Conservation (phyloP, 768 basidiomycete species). For the Pleurotus sapidus region DNA sequence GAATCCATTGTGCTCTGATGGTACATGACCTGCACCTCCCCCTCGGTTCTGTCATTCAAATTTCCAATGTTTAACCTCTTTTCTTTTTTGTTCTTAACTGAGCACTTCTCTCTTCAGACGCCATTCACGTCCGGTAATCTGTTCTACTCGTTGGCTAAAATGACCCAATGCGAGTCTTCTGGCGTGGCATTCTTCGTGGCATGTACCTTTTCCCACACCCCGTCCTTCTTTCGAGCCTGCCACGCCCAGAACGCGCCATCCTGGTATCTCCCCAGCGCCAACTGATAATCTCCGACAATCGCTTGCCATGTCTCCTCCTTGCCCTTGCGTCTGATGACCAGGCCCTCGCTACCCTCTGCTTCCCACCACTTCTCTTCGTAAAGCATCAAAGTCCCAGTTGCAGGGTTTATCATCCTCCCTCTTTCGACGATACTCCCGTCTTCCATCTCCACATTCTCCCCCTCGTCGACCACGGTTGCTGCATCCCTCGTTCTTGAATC, state of each 20-base stretch:
- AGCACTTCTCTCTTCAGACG: no score
- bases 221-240: conserved; percentile 11
- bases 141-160: no score
- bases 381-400: conserved; percentile 19
- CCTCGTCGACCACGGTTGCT: conserved; percentile 20
- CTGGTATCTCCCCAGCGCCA: conserved; percentile 11
- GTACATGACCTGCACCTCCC: no score
- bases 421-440: conserved; percentile 27
- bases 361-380: conserved; percentile 33
- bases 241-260: conserved; percentile 18
- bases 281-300: conserved; percentile 14
- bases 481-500: conserved; percentile 28
- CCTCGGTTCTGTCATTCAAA: no score
- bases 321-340: conserved; percentile 8
- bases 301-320: conserved; percentile 9
- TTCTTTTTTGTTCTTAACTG: no score
- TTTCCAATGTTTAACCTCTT: no score
- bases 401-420: conserved; percentile 32
- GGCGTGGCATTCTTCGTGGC: neutral
- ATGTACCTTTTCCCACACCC: conserved; percentile 9
- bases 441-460: conserved; percentile 20
- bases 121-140: no score
- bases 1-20: no score
- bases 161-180: no score
- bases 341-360: conserved; percentile 13